Conservation (phyloP, 2,329 filamentous ascomycete species). For the Exutisphaerella laricina region DNA sequence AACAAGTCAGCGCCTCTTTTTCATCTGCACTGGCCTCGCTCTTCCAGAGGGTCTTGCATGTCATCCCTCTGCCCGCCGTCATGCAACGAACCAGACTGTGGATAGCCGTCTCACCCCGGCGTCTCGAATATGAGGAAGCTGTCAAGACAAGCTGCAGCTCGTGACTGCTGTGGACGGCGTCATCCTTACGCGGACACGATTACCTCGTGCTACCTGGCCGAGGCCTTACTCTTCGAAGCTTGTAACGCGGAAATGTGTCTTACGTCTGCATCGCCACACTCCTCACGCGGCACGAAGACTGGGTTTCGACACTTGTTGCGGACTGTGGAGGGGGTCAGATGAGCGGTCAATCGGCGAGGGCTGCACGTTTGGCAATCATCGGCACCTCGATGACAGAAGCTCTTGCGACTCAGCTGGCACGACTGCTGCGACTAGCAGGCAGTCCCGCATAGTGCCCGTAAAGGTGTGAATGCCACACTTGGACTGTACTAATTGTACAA, state of each 20-base stretch:
- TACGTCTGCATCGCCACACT: background rate
- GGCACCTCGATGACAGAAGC: background rate
- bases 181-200: background rate
- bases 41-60: background rate
- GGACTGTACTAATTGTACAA: too few species aligned
- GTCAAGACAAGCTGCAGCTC: background rate
- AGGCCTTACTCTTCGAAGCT: too few species aligned
- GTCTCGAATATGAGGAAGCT: background rate
- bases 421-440: background rate
- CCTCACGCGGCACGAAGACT: background rate
- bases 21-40: background rate
- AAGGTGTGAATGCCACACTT: conserved; percentile 6
- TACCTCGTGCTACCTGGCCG: too few species aligned
- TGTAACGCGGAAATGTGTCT: conserved; percentile 1
- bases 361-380: conserved; percentile 6
- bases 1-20: background rate
- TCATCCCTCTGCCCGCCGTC: background rate
- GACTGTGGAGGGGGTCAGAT: conserved; percentile 1
- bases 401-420: conserved; percentile 3
- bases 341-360: conserved; percentile 4
- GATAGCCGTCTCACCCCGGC: background rate
- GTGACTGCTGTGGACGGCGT: background rate
- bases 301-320: background rate
- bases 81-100: background rate
- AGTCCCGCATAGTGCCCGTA: background rate